Base-by-base conservation (phyloP, 805 yeast genomes). In the Brettanomyces nanus region DNA sequence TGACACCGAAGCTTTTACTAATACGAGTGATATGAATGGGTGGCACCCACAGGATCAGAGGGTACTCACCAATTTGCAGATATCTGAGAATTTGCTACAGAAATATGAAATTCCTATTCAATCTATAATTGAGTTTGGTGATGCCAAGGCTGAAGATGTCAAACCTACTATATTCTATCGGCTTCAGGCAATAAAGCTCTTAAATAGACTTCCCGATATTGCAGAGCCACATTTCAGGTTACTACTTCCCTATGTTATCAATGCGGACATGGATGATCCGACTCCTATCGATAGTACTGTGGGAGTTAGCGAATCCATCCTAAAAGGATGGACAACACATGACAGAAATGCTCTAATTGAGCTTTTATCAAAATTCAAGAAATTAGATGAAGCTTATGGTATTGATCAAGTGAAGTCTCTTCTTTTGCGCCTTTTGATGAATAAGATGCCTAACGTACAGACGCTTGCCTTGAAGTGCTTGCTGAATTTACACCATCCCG, bases 381-480 rank as follows among this genome's bases (percentile, higher is more conserved):
- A 75, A 38, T 71, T 87, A 43, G 73, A 70, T 37, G 66, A 66
- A n/a, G 60, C 79, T 14, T 59, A 67, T 31, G 65, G 69, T 14
- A 63, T 77, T 19, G 73, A 69, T 1, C 71, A 69, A 18, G 70
- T 92, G 4, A 69, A 68, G 42, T 59, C 62, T 1, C 68, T 75
- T 35, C 58, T 82, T 33, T 57, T 83, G 36, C 59, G 62, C 19
- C 63, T 82, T 33, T 59, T 92, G 30, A 72, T 85, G 5, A 77
- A 80, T 53, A 73, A 77, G 48, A 71, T 68, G 33, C 53, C 71
- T 1, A 75, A 72, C 6, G 68, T 80, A 1, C 97, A 90, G 59
- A 77, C 75, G 44, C 57, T 76, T 23, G 92, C 96, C 0, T 64
- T 92, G 33, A 71, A 74, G 33, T 80, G 82, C 29, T 51, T 92